A percentile compares a stretch with the other conserved stretches of the same genome.
Evolutionary conservation across 805 yeast species (phyloP).

Genomic region (Ogataea paraovalis): DNA sequence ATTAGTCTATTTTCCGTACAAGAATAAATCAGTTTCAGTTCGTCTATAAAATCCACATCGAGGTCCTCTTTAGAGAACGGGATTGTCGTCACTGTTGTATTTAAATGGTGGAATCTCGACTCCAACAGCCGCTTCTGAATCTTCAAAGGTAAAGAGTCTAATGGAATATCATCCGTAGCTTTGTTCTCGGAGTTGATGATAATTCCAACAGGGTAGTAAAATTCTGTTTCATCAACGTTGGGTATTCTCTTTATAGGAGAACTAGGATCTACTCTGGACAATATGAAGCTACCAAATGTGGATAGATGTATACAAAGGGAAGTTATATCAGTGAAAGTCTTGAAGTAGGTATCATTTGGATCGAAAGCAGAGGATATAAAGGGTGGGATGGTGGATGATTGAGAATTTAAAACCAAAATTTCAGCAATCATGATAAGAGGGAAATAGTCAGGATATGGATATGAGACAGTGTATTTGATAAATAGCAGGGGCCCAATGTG

Average conservation of each 20-base stretch:
- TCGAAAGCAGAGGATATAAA: constrained; percentile 8
- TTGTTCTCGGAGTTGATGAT: constrained; percentile 14
- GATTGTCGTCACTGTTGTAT: constrained; percentile 15
- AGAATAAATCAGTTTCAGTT: constrained; percentile 3
- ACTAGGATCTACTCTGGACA: constrained; percentile 4
- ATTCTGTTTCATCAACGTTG: constrained; percentile 13
- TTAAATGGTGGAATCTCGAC: constrained; percentile 28
- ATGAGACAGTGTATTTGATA: background rate
- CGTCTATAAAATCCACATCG: background rate
- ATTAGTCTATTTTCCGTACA: constrained; percentile 26
- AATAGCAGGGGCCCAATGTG: background rate
- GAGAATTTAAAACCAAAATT: constrained; percentile 6
- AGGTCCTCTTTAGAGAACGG: constrained; percentile 5
- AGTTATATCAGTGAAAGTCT: constrained; percentile 6
- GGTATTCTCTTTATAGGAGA: constrained; percentile 5
- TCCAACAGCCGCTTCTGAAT: constrained; percentile 11
- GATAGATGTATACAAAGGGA: constrained; percentile 12
- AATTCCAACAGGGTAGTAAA: constrained; percentile 20
- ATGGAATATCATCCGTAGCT: background rate
- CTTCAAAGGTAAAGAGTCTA: constrained; percentile 7
- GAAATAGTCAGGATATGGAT: background rate
- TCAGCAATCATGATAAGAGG: constrained; percentile 8
- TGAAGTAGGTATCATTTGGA: constrained; percentile 4
- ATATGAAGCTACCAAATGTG: constrained; percentile 11
- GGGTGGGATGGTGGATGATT: constrained; percentile 5